Conservation (phyloP, 495 filamentous ascomycete species). For the Penicillium dipodomyicola region DNA sequence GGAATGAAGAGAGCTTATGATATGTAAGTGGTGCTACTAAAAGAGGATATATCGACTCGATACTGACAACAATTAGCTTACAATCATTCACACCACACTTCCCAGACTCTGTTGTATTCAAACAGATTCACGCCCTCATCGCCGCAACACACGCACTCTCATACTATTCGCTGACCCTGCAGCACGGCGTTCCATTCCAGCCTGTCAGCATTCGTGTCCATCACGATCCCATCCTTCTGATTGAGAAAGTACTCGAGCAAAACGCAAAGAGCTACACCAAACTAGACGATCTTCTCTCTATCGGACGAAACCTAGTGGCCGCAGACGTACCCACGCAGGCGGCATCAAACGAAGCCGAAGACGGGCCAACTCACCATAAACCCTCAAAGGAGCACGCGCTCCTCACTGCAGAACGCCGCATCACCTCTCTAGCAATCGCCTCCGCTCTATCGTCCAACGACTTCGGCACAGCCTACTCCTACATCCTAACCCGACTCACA, state of each 20-base stretch:
- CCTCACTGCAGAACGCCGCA: constrained; percentile 58
- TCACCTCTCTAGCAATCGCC: constrained; percentile 85
- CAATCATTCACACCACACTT: constrained; percentile 67
- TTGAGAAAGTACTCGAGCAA: constrained; percentile 83
- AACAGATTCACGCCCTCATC: constrained; percentile 66
- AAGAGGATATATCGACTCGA: not conserved
- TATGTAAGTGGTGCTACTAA: constrained; percentile 55
- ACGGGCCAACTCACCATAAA: constrained; percentile 8
- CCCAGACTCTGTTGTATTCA: constrained; percentile 51
- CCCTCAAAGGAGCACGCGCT: constrained; percentile 26
- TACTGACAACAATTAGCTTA: constrained; percentile 48
- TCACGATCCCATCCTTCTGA: constrained; percentile 76
- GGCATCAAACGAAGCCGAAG: constrained; percentile 22
- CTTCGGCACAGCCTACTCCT: constrained; percentile 96
- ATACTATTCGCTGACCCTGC: constrained; percentile 82
- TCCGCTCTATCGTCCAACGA: constrained; percentile 83
- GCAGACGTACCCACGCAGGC: constrained; percentile 54
- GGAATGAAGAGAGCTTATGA: constrained; percentile 81
- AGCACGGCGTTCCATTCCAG: constrained; percentile 88
- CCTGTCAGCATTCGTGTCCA: constrained; percentile 88
- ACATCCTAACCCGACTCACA: constrained; percentile 69
- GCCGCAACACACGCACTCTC: constrained; percentile 82
- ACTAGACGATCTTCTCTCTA: constrained; percentile 76
- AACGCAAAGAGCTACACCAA: constrained; percentile 84
- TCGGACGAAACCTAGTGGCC: constrained; percentile 72